Conservation (phyloP, 2,329 filamentous ascomycete species). For the Aspergillus neotritici region DNA sequence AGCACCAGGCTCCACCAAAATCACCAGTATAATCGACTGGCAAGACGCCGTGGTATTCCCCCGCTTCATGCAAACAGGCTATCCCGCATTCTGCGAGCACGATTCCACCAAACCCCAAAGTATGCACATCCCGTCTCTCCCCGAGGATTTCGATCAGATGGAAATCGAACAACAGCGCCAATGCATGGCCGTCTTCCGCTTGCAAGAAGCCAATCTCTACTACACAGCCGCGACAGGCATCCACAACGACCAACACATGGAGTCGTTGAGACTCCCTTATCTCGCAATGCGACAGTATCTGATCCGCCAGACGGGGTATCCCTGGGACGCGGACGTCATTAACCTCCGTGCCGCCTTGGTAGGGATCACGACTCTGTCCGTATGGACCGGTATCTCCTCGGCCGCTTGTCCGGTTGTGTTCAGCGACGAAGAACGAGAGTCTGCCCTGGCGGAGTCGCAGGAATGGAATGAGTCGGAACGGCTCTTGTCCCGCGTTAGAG, state of each 20-base stretch:
- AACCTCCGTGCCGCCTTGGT: slow-evolving; percentile 23
- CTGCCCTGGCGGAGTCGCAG: slow-evolving; percentile 16
- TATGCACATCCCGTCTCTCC: slow-evolving; percentile 20
- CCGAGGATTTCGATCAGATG: slow-evolving; percentile 20
- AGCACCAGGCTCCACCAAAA: slow-evolving; percentile 19
- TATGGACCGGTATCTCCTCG: slow-evolving; percentile 37
- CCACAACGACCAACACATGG: slow-evolving; percentile 19
- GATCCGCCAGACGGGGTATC: slow-evolving; percentile 21
- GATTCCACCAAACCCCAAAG: slow-evolving; percentile 20
- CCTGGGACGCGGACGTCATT: slow-evolving; percentile 25
- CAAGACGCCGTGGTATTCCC: slow-evolving; percentile 23
- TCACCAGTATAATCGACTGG: slow-evolving; percentile 25
- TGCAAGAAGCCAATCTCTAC: slow-evolving; percentile 26
- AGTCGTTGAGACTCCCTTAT: slow-evolving; percentile 17
- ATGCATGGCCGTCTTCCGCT: slow-evolving; percentile 14
- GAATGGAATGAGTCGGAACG: slow-evolving; percentile 24
- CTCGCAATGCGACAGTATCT: slow-evolving; percentile 25
- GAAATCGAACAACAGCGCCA: slow-evolving; percentile 16
- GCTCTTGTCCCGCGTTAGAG: slow-evolving; percentile 17
- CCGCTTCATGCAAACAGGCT: slow-evolving; percentile 23
- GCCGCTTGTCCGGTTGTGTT: slow-evolving; percentile 18
- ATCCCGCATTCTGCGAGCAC: slow-evolving; percentile 24
- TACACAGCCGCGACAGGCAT: slow-evolving; percentile 25
- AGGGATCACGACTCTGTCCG: slow-evolving; percentile 15
- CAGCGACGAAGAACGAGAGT: slow-evolving; percentile 15